Evolutionary conservation across 768 basidiomycete species (phyloP), one percentile per base, ranked within the genome.

Genomic region (Kwoniella newhampshirensis): DNA sequence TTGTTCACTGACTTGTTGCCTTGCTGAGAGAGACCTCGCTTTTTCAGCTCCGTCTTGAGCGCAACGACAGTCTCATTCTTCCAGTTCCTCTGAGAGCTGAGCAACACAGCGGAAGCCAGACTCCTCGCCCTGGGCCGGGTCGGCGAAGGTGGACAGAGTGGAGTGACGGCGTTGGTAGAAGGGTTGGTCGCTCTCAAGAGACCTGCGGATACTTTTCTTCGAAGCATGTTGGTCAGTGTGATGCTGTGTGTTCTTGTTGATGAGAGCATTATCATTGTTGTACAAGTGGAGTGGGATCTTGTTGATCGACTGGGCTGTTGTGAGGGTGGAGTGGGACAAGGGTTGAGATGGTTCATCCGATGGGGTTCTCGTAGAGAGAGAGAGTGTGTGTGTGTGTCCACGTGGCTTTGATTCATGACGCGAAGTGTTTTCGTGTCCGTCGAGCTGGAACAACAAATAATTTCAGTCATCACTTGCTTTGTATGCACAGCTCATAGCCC

Each of bases 1-100:
- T 42, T 8, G 40, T 7, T 42, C 21, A 61, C 64, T 83, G 79
- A 72, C 70, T 72, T 72, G 82, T 36, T 81, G 67, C 57, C 73
- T 30, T 57, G 60, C 51, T 70, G 67, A 21, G 66, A 63, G 9
- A 76, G 48, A 9, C 73, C 73, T 20, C 75, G 36, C 37, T 63
- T 60, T 45, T 66, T 70, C 37, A 76, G 50, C 43, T 74, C 73
- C 18, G 66, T 53, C 49, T 73, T 74, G 23, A 76, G 54, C 17
- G 60, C 60, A 20, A 62, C 60, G 11, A 74, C 71, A 20, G 73
- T 76, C 61, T 73, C 68, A 40, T 36, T 52, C 41, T 62, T 65
- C 75, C 75, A 76, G 52, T 71, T 71, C 48, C 66, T 63, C 41
- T 66, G 63, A 40, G 62, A 66, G 35, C 53, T 62, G n/a, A 74